Evolutionary conservation across 805 yeast species (phyloP).

Genomic region (Cyberlindnera xylosilytica): DNA sequence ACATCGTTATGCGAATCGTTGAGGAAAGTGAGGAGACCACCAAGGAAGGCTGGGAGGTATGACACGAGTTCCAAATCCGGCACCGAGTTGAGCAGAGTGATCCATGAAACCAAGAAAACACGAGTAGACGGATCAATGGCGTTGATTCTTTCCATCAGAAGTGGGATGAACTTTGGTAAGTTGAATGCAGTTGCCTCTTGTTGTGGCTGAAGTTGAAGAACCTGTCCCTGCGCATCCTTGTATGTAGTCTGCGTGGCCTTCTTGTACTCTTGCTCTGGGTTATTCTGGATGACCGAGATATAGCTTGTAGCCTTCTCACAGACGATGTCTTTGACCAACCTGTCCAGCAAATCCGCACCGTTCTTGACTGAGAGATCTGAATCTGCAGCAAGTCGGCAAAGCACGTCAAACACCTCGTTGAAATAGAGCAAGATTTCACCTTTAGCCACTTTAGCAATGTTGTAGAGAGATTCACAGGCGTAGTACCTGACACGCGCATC

Average conservation of each 20-base stretch:
- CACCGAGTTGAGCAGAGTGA: constrained; percentile 84
- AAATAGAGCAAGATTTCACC: constrained; percentile 90
- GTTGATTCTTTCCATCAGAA: constrained; percentile 86
- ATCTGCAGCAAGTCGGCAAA: constrained; percentile 87
- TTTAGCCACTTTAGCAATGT: constrained; percentile 93
- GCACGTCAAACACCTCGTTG: constrained; percentile 91
- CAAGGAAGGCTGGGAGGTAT: constrained; percentile 84
- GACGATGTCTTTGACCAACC: constrained; percentile 89
- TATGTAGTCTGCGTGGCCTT: constrained; percentile 40
- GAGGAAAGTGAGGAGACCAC: constrained; percentile 75
- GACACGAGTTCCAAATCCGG: constrained; percentile 88
- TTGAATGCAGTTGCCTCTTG: constrained; percentile 75
- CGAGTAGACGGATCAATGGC: constrained; percentile 91
- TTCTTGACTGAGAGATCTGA: constrained; percentile 88
- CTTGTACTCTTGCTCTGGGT: constrained; percentile 36
- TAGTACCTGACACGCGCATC: constrained; percentile 96
- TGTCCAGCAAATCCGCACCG: constrained; percentile 90
- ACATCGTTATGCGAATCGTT: constrained; percentile 86
- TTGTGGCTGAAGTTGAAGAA: constrained; percentile 54
- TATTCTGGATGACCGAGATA: constrained; percentile 63
- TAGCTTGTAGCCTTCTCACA: constrained; percentile 91
- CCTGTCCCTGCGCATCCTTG: constrained; percentile 52
- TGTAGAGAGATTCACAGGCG: constrained; percentile 94
- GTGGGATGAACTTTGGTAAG: constrained; percentile 81
- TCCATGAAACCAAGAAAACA: constrained; percentile 90